Conservation (phyloP, 148 eudicot genomes). For the Chenopodium berlandieri region DNA sequence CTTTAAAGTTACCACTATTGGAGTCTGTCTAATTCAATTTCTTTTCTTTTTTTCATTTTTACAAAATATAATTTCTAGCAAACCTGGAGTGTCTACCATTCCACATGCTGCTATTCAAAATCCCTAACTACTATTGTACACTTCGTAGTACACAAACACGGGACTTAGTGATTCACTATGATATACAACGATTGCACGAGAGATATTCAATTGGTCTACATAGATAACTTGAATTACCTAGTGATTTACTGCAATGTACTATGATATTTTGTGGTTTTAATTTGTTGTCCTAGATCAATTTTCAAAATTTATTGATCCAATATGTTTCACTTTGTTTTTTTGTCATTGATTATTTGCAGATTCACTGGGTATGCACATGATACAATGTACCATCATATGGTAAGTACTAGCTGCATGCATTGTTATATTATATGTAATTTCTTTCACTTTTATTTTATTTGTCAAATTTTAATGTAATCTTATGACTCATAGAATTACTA, state of each 20-base stretch:
- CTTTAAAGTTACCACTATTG: conserved; percentile 5
- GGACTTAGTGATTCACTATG: too few relatives aligned
- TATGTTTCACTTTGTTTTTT: neutral
- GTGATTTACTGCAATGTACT: too few relatives aligned
- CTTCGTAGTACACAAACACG: too few relatives aligned
- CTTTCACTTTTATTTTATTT: too few relatives aligned
- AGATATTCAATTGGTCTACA: too few relatives aligned
- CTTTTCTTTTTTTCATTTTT: neutral
- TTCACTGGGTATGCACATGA: conserved; percentile 57
- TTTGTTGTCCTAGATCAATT: neutral
- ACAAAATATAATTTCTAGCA: too few relatives aligned
- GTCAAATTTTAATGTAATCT: too few relatives aligned
- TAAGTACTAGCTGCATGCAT: conserved; percentile 22
- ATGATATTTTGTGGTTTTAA: neutral
- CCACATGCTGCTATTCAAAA: neutral
- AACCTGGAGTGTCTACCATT: neutral
- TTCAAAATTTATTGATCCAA: neutral
- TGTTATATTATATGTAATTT: neutral
- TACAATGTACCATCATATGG: conserved; percentile 46
- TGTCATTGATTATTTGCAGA: conserved; percentile 29
- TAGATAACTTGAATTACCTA: too few relatives aligned
- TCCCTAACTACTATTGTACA: too few relatives aligned
- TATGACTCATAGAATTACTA: conserved; percentile 42
- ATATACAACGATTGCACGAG: too few relatives aligned
- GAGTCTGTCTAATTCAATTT: neutral